These are phyloP conservation scores for Coffea canephora DNA, from an alignment of 257 asterid genomes.

Conservation along the genomic window DNA sequence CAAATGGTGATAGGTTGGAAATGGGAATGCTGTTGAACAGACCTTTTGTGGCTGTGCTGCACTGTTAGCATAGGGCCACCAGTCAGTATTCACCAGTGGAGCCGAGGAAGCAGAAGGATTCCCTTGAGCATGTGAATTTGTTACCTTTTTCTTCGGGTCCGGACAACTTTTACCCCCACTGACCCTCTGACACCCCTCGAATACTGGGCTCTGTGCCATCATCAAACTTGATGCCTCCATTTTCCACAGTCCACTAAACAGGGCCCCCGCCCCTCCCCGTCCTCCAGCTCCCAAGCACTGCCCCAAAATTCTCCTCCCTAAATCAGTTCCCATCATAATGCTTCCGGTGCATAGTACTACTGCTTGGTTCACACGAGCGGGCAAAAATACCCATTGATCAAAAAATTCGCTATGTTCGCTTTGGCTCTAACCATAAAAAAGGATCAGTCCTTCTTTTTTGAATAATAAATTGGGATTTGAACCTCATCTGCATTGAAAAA, in stretches of 20 bases:
- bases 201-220: slow-evolving; percentile 10
- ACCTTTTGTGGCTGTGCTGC: background rate
- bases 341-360: too few relatives aligned
- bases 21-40: background rate
- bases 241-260: background rate
- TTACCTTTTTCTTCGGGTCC: slow-evolving; percentile 16
- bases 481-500: too few relatives aligned
- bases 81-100: background rate
- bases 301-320: too few relatives aligned
- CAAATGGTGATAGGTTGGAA: background rate
- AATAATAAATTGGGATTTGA: too few relatives aligned
- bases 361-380: too few relatives aligned
- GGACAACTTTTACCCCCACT: slow-evolving; percentile 19
- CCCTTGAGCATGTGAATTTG: slow-evolving; percentile 31
- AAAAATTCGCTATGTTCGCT: too few relatives aligned
- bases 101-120: slow-evolving; percentile 19
- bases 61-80: background rate
- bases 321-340: too few relatives aligned
- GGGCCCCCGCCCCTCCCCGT: background rate
- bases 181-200: slow-evolving; percentile 31
- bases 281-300: too few relatives aligned
- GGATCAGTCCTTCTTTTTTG: too few relatives aligned
- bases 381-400: too few relatives aligned
- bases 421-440: too few relatives aligned
- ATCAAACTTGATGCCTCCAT: background rate